Evolutionary conservation across 441 rosid species (phyloP), one percentile per base, ranked within the genome.

Genomic region (Mallotus japonicus): DNA sequence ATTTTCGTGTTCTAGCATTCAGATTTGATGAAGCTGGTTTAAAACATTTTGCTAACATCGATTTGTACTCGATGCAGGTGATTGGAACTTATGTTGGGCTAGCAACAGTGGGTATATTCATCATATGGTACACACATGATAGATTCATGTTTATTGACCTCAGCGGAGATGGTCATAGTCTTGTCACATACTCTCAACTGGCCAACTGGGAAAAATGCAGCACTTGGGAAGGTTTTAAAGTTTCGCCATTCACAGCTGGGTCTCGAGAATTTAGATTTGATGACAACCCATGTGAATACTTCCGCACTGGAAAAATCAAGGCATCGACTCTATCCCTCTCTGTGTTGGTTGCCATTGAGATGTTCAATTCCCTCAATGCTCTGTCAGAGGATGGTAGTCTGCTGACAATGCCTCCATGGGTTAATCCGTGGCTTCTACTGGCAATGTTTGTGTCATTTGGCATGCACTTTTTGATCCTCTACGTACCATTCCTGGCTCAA

Each of bases 291-390:
- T 92, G 99, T 13, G 96, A 92, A 0, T 95, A 95, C 75, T 95
- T 95, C 85, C 86, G 76, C 2, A 55, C 74, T 0, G 99, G 99
- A 24, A 95, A 95, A 79, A 87, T 92, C 72, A 95, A 95, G 79
- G 99, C 98, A 1, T 86, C 92, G 2, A 95, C 97, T 1, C 96
- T 92, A 51, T 92, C 98, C 71, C 96, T 95, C 59, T 86, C 99
- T 0, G 98, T 95, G 8, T 76, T 95, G 87, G 99, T 95, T 55
- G 89, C 98, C 28, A 95, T 95, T 14, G 99, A 95, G 84, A 95
- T 95, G 99, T 92, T 95, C 89, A 95, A 95, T 69, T 95, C 99
- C 16, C 84, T 95, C 6, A 95, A 95, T 56, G 99, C 99, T 49
- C 88, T 95, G 24, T 95, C 97, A 0, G 99, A 94, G 82, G 97